Evolutionary conservation across 164 flowering plant species (phyloP).

Genomic region (Aristolochia contorta): DNA sequence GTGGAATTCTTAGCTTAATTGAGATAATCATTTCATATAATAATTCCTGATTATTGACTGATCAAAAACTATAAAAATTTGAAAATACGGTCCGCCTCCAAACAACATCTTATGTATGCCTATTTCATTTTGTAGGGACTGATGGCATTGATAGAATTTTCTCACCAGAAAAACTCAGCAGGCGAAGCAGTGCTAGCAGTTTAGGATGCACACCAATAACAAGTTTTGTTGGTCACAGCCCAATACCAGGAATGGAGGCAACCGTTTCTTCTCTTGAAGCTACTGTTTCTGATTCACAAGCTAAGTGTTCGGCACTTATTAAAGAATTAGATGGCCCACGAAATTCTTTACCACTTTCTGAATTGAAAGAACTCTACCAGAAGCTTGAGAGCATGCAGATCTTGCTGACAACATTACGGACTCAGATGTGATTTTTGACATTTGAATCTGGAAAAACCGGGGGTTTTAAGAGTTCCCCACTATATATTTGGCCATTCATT

Average conservation of each 20-base stretch:
- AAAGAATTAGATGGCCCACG: conserved; percentile 25
- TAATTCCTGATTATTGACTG: too few relatives aligned
- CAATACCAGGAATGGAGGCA: conserved; percentile 28
- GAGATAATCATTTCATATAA: too few relatives aligned
- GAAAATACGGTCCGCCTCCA: too few relatives aligned
- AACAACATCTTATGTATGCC: too few relatives aligned
- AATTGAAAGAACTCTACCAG: conserved; percentile 42
- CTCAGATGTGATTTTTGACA: conserved; percentile 26
- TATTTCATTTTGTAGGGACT: conserved; percentile 46
- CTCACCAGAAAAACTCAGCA: conserved; percentile 39
- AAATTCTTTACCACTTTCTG: conserved; percentile 24
- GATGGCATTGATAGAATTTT: conserved; percentile 70
- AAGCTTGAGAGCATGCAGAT: conserved; percentile 59
- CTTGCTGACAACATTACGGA: conserved; percentile 39
- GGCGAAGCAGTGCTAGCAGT: conserved; percentile 26
- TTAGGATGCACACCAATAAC: conserved; percentile 21
- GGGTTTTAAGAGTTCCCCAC: conserved; percentile 14
- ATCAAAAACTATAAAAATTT: too few relatives aligned
- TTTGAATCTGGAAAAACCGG: neutral
- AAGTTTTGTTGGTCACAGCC: conserved; percentile 17
- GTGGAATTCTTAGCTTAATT: neutral
- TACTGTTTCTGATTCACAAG: conserved; percentile 52
- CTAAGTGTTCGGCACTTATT: conserved; percentile 49
- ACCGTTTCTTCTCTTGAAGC: conserved; percentile 65
- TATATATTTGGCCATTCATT: conserved; percentile 23